phyloP scores from a whole-genome alignment of 2,329 filamentous ascomycete genomes.

The Botryosphaeria dothidea region DNA sequence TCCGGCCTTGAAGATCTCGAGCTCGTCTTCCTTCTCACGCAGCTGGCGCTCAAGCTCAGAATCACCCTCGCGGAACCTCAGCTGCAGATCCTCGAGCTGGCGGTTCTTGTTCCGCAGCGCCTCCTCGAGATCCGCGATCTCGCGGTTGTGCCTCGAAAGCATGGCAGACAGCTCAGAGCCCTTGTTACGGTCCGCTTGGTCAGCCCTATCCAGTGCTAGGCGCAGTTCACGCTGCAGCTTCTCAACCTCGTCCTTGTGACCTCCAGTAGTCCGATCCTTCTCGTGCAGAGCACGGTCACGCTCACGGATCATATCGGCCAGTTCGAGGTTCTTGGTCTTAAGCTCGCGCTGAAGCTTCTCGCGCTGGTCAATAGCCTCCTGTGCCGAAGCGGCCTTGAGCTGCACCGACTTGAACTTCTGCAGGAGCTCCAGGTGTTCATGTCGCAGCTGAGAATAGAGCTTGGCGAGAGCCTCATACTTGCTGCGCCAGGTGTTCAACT shows the following conservation, averaged over 20 bases:
- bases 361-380: conserved; percentile 91
- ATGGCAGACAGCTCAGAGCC: conserved; percentile 93
- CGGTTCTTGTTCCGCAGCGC: conserved; percentile 83
- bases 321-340: conserved; percentile 98
- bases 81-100: conserved; percentile 79
- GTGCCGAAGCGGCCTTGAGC: conserved; percentile 92
- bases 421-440: conserved; percentile 91
- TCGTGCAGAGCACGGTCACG: conserved; percentile 91
- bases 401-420: conserved; percentile 97
- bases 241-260: conserved; percentile 89
- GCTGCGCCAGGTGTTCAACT: conserved; percentile 94
- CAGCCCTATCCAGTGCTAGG: conserved; percentile 85
- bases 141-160: conserved; percentile 93
- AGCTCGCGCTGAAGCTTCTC: conserved; percentile 97
- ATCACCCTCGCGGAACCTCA: conserved; percentile 75
- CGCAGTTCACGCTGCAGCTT: conserved; percentile 92
- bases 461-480: conserved; percentile 98
- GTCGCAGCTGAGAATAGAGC: conserved; percentile 91
- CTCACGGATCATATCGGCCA: conserved; percentile 98
- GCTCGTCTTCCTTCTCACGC: conserved; percentile 93
- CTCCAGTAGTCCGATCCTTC: conserved; percentile 81
- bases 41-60: conserved; percentile 83
- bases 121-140: conserved; percentile 96
- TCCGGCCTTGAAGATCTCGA: conserved; percentile 96
- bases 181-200: conserved; percentile 90